Base-by-base conservation (phyloP, 2,329 filamentous ascomycete genomes). In the Apiospora rasikravindrae region DNA sequence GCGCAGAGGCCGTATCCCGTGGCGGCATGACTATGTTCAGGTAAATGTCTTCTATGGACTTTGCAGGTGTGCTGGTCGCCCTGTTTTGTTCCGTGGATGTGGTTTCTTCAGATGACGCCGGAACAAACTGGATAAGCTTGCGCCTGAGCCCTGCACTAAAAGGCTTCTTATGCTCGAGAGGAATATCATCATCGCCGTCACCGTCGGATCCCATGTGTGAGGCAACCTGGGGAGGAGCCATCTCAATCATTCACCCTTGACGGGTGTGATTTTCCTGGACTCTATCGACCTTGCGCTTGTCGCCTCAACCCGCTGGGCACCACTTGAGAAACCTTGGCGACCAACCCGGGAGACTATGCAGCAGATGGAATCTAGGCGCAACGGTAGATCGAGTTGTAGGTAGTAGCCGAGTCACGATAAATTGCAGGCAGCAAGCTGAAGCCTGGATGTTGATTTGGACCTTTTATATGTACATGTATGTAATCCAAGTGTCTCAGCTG, bases 21-120 rank as follows among this genome's bases (percentile, higher is more conserved):
- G 68, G 84, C 0, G 85, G 84, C n/a, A 93, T 83, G 26, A 94
- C 92, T 72, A 94, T 86, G 73, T 87, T 89, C 37, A 93, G 86
- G 76, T 94, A 94, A 66, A 89, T 82, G 71, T 93, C 89, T 0
- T 89, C 86, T 45, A 89, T 79, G 8, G 82, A 81, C 8, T 73
- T 76, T 22, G 78, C 76, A 33, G 76, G 73, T 40, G 33, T 47
- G 68, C 80, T 79, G 19, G 76, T 72, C 11, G 80, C 57, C 0
- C 75, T 69, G 22, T 40, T 71, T 33, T 76, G 71, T 64, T 75
- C 73, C 19, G 78, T 79, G 1, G 79, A 76, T 11, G 76, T 79
- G 19, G 79, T 72, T 14, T 83, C 80, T 1, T 81, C 80, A 37
- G 83, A 82, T 33, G 85, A 83, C 10, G 88, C 89, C 29, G 84